phyloP scores from a whole-genome alignment of 2,329 filamentous ascomycete genomes.

The Diaporthe vaccinii region DNA sequence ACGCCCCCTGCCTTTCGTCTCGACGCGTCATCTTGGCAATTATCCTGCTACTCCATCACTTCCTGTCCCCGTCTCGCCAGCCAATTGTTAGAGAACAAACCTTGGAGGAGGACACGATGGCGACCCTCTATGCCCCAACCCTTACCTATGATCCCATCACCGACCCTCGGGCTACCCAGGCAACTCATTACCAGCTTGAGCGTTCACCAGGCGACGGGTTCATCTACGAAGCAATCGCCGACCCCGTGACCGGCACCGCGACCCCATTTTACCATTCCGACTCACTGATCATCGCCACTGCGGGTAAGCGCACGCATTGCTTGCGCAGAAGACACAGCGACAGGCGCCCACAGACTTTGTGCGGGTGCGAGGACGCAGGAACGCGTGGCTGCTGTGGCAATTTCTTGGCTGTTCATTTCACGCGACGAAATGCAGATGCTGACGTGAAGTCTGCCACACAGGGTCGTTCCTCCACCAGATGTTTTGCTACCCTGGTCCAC shows the following conservation, averaged over 20 bases:
- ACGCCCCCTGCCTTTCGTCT: too few species aligned
- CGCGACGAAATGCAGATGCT: neutral
- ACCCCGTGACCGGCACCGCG: neutral
- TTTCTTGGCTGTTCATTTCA: neutral
- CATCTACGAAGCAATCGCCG: conserved; percentile 7
- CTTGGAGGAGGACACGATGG: neutral
- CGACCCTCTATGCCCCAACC: neutral
- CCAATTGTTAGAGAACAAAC: neutral
- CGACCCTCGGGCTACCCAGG: neutral
- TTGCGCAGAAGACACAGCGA: neutral
- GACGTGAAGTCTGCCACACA: neutral
- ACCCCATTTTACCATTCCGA: conserved; percentile 21
- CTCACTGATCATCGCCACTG: conserved; percentile 13
- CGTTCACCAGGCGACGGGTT: neutral
- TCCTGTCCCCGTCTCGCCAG: too few species aligned
- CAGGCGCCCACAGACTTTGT: too few species aligned
- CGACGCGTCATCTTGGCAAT: too few species aligned
- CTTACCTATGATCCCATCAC: neutral
- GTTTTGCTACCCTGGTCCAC: conserved; percentile 28
- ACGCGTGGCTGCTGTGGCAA: too few species aligned
- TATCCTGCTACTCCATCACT: neutral
- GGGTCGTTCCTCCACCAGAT: conserved; percentile 24
- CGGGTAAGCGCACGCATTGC: neutral
- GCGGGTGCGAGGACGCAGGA: neutral
- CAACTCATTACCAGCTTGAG: conserved; percentile 9